These are phyloP conservation scores for Porphyrellus cyaneotinctus DNA, from an alignment of 768 basidiomycete genomes.

Conservation along the genomic window DNA sequence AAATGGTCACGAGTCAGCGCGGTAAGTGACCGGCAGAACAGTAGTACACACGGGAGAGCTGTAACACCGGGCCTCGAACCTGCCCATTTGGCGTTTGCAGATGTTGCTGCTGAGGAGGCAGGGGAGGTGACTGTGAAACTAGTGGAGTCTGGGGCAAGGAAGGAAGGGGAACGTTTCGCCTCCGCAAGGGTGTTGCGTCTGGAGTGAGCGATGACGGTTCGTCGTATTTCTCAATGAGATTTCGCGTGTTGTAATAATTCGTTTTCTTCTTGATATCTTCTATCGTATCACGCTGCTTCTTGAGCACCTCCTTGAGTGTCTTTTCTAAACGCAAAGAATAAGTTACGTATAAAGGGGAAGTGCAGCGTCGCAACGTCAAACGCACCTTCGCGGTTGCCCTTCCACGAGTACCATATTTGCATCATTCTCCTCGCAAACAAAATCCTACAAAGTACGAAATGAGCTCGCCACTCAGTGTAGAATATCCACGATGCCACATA, in stretches of 20 bases:
- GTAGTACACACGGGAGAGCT: conserved; percentile 37
- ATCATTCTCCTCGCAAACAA: conserved; percentile 76
- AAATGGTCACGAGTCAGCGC: conserved; percentile 9
- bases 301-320: conserved; percentile 66
- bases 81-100: conserved; percentile 23
- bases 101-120: conserved; percentile 10
- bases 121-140: conserved; percentile 27
- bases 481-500: conserved; percentile 38
- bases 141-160: conserved; percentile 30
- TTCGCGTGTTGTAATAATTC: conserved; percentile 90
- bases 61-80: conserved; percentile 27
- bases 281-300: conserved; percentile 77
- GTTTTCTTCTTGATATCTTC: conserved; percentile 98
- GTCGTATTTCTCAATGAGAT: conserved; percentile 87
- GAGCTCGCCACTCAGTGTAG: not conserved
- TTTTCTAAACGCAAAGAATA: conserved; percentile 52
- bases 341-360: not conserved
- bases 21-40: not conserved
- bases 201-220: conserved; percentile 40
- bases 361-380: not conserved
- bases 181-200: conserved; percentile 39
- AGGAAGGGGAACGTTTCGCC: conserved; percentile 33
- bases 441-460: conserved; percentile 40
- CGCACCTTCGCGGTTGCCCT: conserved; percentile 75
- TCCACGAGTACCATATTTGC: conserved; percentile 79